Evolutionary conservation across 495 filamentous ascomycete species (phyloP).

Genomic region (Cercophora sp.): DNA sequence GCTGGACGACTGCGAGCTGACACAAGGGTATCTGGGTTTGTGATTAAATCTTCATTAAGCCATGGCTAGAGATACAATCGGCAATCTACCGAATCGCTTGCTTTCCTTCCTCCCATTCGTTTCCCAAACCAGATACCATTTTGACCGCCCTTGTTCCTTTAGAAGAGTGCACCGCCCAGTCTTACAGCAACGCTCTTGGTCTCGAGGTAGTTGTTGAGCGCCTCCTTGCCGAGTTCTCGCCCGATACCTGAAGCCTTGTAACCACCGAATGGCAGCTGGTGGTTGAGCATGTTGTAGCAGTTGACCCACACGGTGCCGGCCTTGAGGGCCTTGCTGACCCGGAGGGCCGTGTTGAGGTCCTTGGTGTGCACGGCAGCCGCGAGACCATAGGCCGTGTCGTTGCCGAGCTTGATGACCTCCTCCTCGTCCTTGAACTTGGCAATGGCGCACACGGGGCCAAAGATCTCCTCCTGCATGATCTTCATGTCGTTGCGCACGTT

Average conservation of each 20-base stretch:
- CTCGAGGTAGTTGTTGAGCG: conserved; percentile 89
- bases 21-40: no score
- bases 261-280: conserved; percentile 78
- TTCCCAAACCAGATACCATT: neutral
- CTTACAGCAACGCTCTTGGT: conserved; percentile 55
- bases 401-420: conserved; percentile 76
- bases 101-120: neutral
- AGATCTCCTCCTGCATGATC: conserved; percentile 98
- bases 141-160: no score
- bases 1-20: no score
- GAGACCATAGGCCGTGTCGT: conserved; percentile 80
- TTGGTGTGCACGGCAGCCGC: conserved; percentile 91
- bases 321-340: conserved; percentile 73
- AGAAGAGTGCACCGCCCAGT: conserved; percentile 20
- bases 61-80: neutral
- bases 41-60: neutral
- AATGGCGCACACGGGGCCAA: conserved; percentile 89
- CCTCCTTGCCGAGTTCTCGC: conserved; percentile 90
- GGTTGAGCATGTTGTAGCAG: conserved; percentile 69
- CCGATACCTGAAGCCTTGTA: conserved; percentile 93
- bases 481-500: conserved; percentile 89
- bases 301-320: conserved; percentile 87
- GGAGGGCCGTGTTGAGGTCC: conserved; percentile 88
- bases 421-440: conserved; percentile 90
- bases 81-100: neutral